Conservation (phyloP, 768 basidiomycete species). For the Hericium erinaceus region DNA sequence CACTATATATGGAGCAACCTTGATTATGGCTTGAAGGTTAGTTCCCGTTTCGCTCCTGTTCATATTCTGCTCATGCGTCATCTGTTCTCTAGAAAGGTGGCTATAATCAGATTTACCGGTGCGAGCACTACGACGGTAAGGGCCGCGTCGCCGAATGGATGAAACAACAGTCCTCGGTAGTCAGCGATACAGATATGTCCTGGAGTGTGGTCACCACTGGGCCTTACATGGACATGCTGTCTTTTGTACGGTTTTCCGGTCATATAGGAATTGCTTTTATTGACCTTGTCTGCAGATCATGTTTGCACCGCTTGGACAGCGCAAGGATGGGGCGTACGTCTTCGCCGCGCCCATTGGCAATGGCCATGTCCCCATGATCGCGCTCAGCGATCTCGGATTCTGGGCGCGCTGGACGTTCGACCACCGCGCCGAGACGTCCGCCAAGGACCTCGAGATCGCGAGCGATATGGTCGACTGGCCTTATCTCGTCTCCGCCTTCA, state of each 20-base stretch:
- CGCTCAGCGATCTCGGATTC: slow-evolving; percentile 21
- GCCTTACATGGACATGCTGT: slow-evolving; percentile 33
- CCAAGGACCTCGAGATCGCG: slow-evolving; percentile 18
- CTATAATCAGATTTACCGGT: slow-evolving; percentile 22
- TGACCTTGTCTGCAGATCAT: slow-evolving; percentile 3
- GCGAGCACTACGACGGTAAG: slow-evolving; percentile 31
- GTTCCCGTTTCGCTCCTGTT: not conserved
- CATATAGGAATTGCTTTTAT: not conserved
- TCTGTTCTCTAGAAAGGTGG: slow-evolving; percentile 12
- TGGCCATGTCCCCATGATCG: slow-evolving; percentile 19
- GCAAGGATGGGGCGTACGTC: slow-evolving; percentile 19
- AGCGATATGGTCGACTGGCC: slow-evolving; percentile 15
- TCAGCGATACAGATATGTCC: slow-evolving; percentile 21
- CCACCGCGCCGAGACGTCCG: slow-evolving; percentile 16
- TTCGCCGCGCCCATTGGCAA: slow-evolving; percentile 18
- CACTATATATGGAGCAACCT: slow-evolving; percentile 34
- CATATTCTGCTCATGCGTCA: not conserved
- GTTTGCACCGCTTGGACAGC: slow-evolving; percentile 16
- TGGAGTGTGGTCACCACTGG: slow-evolving; percentile 30
- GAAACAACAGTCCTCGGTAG: slow-evolving; percentile 24
- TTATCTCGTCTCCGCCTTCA: slow-evolving; percentile 17
- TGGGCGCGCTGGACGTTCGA: slow-evolving; percentile 21
- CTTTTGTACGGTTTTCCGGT: slow-evolving; percentile 18
- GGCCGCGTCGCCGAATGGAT: slow-evolving; percentile 29
- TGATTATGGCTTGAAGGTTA: slow-evolving; percentile 30